A percentile compares a stretch with the other conserved stretches of the same genome.
Conservation (phyloP, 805 yeast genomes). For the Kazachstania bromeliacearum region DNA sequence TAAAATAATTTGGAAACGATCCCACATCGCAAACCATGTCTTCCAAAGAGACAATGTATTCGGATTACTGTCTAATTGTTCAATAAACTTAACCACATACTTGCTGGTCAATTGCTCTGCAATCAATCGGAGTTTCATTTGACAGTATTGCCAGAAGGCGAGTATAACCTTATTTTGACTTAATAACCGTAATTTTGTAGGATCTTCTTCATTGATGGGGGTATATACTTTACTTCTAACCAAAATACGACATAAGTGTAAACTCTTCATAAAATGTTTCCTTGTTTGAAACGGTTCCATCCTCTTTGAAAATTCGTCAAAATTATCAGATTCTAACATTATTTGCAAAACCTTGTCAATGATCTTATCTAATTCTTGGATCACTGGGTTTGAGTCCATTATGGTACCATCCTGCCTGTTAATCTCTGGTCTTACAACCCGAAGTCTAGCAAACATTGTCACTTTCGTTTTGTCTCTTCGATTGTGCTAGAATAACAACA, state of each 20-base stretch:
- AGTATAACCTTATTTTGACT: conserved; percentile 5
- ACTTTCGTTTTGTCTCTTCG: too few species aligned
- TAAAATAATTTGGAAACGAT: too few species aligned
- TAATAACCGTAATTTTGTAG: conserved; percentile 2
- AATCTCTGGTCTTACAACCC: too few species aligned
- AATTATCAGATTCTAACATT: neutral
- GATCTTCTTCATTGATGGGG: neutral
- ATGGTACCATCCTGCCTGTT: too few species aligned
- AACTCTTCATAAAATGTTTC: neutral
- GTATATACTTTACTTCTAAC: conserved; percentile 6
- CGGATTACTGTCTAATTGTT: too few species aligned
- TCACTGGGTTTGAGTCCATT: too few species aligned
- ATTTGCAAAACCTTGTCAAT: neutral
- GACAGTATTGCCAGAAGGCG: neutral
- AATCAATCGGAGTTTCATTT: neutral
- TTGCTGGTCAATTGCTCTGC: neutral
- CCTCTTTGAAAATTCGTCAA: neutral
- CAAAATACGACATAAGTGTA: conserved; percentile 6
- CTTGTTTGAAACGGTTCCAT: neutral
- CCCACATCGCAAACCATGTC: too few species aligned
- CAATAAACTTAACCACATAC: too few species aligned
- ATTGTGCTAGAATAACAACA: too few species aligned
- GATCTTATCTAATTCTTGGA: neutral
- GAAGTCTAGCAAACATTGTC: too few species aligned
- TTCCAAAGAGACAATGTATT: too few species aligned